Conservation (phyloP, 495 filamentous ascomycete species). For the Aspergillus campestris region DNA sequence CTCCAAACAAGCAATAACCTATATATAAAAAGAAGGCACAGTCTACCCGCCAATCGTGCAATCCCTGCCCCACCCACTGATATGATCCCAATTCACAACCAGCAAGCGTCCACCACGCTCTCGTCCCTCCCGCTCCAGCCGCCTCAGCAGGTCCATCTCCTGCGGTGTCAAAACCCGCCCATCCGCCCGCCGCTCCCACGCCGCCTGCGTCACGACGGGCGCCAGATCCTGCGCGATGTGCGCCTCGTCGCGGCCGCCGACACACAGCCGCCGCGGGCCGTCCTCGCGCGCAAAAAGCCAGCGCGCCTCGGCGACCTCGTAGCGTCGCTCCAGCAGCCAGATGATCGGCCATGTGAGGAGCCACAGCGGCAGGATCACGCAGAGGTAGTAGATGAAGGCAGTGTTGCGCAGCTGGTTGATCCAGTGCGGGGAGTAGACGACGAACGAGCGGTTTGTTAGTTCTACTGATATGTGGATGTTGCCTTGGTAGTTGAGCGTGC, state of each 20-base stretch:
- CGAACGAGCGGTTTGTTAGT: slow-evolving; percentile 21
- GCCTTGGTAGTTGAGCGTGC: slow-evolving; percentile 35
- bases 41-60: too few relatives aligned
- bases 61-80: slow-evolving; percentile 2
- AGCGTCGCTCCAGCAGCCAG: slow-evolving; percentile 32
- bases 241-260: slow-evolving; percentile 8
- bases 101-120: slow-evolving; percentile 2
- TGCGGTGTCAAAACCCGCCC: slow-evolving; percentile 6
- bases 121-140: slow-evolving; percentile 6
- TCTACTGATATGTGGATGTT: slow-evolving; percentile 15
- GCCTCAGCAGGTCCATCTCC: slow-evolving; percentile 9
- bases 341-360: slow-evolving; percentile 37
- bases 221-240: slow-evolving; percentile 9
- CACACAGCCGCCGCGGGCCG: not conserved
- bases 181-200: slow-evolving; percentile 6
- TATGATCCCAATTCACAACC: slow-evolving; percentile 1
- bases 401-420: slow-evolving; percentile 35
- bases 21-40: too few relatives aligned
- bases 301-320: slow-evolving; percentile 20
- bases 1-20: too few relatives aligned
- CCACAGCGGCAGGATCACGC: slow-evolving; percentile 38
- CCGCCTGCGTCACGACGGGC: slow-evolving; percentile 14
- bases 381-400: slow-evolving; percentile 25
- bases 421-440: slow-evolving; percentile 40
- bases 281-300: slow-evolving; percentile 3